Evolutionary conservation across 2,329 filamentous ascomycete species (phyloP).

Genomic region (Madurella mycetomatis): DNA sequence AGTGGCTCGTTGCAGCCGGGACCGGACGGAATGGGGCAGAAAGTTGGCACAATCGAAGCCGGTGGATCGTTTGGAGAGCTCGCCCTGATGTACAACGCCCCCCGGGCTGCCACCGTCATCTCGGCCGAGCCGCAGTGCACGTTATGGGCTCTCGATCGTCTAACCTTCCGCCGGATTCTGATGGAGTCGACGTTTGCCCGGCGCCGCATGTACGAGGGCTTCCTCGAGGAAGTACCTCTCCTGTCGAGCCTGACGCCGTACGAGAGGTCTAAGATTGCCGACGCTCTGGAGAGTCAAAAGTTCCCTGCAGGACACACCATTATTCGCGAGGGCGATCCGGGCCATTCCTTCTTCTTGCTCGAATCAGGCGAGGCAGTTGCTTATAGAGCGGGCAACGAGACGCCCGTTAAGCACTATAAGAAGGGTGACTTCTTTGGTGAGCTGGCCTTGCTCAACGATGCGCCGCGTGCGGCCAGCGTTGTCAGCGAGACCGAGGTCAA

Average conservation of each 20-base stretch:
- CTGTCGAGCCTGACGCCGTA: conserved; percentile 80
- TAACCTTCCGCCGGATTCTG: conserved; percentile 94
- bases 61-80: conserved; percentile 96
- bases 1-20: conserved; percentile 75
- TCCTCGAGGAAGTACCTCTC: conserved; percentile 88
- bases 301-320: conserved; percentile 75
- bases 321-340: conserved; percentile 86
- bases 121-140: conserved; percentile 74
- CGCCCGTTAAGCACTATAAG: conserved; percentile 72
- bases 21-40: conserved; percentile 72
- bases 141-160: conserved; percentile 89
- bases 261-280: conserved; percentile 95
- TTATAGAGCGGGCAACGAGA: conserved; percentile 68
- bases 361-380: conserved; percentile 85
- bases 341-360: conserved; percentile 86
- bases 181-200: conserved; percentile 98
- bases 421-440: conserved; percentile 98
- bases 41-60: conserved; percentile 75
- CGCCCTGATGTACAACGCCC: conserved; percentile 97
- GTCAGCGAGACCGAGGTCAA: conserved; percentile 83
- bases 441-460: conserved; percentile 87
- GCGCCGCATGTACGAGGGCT: conserved; percentile 93
- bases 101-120: conserved; percentile 88
- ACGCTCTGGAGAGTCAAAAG: conserved; percentile 88
- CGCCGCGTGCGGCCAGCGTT: conserved; percentile 85